Evolutionary conservation across 208 protist genomes (phyloP), one percentile per base, ranked within the genome.

Genomic region (Herpetomonas tarakana): DNA sequence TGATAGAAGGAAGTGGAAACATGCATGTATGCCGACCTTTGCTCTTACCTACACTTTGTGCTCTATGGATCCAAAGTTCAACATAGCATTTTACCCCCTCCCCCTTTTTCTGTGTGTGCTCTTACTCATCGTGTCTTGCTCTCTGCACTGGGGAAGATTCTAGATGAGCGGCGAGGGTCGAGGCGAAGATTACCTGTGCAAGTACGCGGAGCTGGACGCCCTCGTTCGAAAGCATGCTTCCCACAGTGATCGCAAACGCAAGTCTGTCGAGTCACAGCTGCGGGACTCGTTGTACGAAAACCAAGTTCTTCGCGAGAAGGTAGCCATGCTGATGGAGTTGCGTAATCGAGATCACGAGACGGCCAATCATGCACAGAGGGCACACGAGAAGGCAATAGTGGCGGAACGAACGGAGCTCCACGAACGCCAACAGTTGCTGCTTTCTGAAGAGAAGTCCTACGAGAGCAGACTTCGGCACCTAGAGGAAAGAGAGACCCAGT

Each of bases 221-320:
- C 57, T 83, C n/a, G 27, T 83, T 16, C 53, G 62, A 16, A 41
- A 67, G 9, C 64, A 74, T 39, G 71, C 68, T 63, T 19, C 61
- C n/a, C 66, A 66, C 2, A 65, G 70, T 24, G 46, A 78, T 26
- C 31, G 64, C 19, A 74, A 68, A 27, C 53, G 62, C 16, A 57
- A 54, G n/a, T 16, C 27, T 29, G 12, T 68, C 26, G 74, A 78
- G 28, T 53, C 53, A 6, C 29, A 49, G 4, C 35, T 75, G 14
- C 44, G 39, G 18, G 26, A 62, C 3, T 47, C 51, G 39, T 31
- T n/a, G 19, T 19, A 22, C 4, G 50, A 65, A 26, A 60, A 54
- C 26, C 22, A 27, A 18, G 2, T 2, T 1, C 29, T 74, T 38
- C 49, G 45, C 2, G 26, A 52, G 4, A 29, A 18, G 11, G 30